These are phyloP conservation scores for Ceratobasidium sp. DNA, from an alignment of 1,284 basidiomycete species.

Conservation along the genomic window DNA sequence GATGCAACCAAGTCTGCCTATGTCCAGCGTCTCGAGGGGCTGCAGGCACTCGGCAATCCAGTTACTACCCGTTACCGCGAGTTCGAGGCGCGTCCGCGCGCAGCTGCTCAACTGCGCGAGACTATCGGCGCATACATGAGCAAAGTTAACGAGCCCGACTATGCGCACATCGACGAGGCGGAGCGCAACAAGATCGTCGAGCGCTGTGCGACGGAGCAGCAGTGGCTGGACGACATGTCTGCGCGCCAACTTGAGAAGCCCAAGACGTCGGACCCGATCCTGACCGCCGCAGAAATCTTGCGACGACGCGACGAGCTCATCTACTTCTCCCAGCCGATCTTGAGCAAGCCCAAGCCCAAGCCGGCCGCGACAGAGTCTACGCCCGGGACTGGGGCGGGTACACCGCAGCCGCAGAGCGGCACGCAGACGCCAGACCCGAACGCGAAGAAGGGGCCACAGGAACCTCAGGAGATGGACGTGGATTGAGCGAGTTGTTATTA, in stretches of 20 bases:
- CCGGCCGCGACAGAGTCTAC: constrained; percentile 60
- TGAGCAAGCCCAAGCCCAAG: constrained; percentile 89
- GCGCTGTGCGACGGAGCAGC: constrained; percentile 79
- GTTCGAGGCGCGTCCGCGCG: constrained; percentile 75
- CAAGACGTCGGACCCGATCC: constrained; percentile 84
- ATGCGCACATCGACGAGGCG: constrained; percentile 84
- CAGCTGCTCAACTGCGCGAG: constrained; percentile 78
- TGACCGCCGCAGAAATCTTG: constrained; percentile 78
- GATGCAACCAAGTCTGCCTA: constrained; percentile 92
- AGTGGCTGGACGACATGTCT: constrained; percentile 92
- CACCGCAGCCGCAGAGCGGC: constrained; percentile 64
- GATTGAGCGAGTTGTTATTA: constrained; percentile 56
- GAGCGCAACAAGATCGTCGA: constrained; percentile 84
- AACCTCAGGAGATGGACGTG: constrained; percentile 78
- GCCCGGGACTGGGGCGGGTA: constrained; percentile 56
- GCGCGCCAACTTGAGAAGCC: constrained; percentile 82
- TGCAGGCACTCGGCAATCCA: constrained; percentile 84
- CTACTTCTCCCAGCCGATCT: constrained; percentile 81
- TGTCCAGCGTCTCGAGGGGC: constrained; percentile 74
- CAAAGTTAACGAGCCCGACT: constrained; percentile 80
- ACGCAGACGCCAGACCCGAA: constrained; percentile 63
- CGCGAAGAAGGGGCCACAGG: constrained; percentile 56
- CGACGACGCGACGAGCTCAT: constrained; percentile 90
- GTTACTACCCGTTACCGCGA: constrained; percentile 83
- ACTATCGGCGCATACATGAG: constrained; percentile 82